Base-by-base conservation (phyloP, 2,329 filamentous ascomycete species). In the Nakataea oryzae region DNA sequence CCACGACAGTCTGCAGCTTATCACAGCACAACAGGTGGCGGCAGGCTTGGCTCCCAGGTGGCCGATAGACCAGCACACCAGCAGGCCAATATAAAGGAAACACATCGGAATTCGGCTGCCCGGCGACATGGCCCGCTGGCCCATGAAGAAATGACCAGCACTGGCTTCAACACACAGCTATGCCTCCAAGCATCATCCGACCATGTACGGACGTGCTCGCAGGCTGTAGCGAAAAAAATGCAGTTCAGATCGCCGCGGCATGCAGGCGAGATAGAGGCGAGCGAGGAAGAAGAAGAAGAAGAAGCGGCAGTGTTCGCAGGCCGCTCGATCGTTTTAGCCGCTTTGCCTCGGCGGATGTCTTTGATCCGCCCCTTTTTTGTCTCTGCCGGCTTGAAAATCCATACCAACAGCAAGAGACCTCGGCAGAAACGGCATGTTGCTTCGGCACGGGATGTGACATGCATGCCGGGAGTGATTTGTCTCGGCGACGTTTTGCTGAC, bases 341-440 rank as follows among this genome's bases (percentile, higher is more conserved):
- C 54, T 57, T 61, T 61, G 54, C 57, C 57, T 61, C n/a, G 29
- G 54, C 54, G 54, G 60, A 56, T 29, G 41, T 27, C 54, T 24
- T 47, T 30, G 54, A 61, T 56, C 54, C 60, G 41, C 21, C 41
- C 24, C 14, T 11, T 50, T 21, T n/a, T 21, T 21, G n/a, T n/a
- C 41, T n/a, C 21, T 4, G 17, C 41, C 21, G 41, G 21, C 11
- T 50, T 9, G 4, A 50, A 9, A 13, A 1, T 3, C 11, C 21
- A 50, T 17, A 11, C 21, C 41, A 50, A 24, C 3, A n/a, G 41
- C 41, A 24, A 9, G 41, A 50, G 41, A n/a, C 21, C 5, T 9
- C 21, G 11, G 11, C 41, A 7, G 41, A n/a, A n/a, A 50, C 41
- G 34, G 34, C 34, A 41, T 41, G 34, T 17, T 17, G 34, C 34